Evolutionary conservation across 1,284 basidiomycete genomes (phyloP), one percentile per base, ranked within the genome.

Genomic region (Ganoderma leucocontextum): DNA sequence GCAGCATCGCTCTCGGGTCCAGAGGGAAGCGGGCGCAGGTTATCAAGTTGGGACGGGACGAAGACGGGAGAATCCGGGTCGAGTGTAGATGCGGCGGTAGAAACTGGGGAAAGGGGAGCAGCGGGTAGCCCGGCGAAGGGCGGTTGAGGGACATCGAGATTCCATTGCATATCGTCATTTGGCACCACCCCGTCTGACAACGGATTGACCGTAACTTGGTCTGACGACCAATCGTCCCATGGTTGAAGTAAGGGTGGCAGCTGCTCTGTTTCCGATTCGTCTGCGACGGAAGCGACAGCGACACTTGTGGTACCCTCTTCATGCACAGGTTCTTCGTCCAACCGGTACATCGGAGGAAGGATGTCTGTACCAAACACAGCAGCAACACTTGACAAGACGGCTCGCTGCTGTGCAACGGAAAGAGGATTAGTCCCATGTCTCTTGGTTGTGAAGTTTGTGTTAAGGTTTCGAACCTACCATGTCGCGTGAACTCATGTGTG

Each of bases 41-140:
- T 62, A 44, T 72, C 68, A 25, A 67, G 62, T 1, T 59, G 62
- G 7, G 70, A 72, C 15, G 73, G 70, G 13, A 67, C 62, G 35
- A 72, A 70, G n/a, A 38, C 67, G 4, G 66, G 66, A 29, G 64
- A 62, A 12, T 64, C 58, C 15, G 69, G 68, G 41, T 69, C 66
- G 9, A 69, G 63, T 4, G 52, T 42, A 9, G 52, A 60, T 0
- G n/a, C 52, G 38, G 52, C 25, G 38, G 13, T 44, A 22, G 9
- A 60, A 19, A 29, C 12, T 17, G 58, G 58, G 12, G 58, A 60
- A 13, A 2, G 35, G 38, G 38, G 15, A 2, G 35, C 39, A 29
- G 38, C 12, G 22, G 22, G n/a, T 10, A 22, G 22, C 22, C 9
- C 58, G 6, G 22, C 58, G n/a, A 39, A 41, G 38, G 29, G 5